Conservation (phyloP, 2,329 filamentous ascomycete species). For the Fusarium sarcochroum region DNA sequence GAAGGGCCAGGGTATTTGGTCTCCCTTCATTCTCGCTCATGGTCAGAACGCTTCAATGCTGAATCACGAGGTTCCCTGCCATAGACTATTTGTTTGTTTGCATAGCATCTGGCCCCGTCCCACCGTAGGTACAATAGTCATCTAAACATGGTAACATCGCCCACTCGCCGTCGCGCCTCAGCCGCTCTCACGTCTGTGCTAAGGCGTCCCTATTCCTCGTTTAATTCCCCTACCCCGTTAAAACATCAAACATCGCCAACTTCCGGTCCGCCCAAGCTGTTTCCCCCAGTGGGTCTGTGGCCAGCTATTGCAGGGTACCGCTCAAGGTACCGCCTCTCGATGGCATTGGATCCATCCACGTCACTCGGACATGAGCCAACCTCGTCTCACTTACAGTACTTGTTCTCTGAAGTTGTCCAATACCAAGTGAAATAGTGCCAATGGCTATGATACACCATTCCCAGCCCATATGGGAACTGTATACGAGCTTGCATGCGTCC, state of each 20-base stretch:
- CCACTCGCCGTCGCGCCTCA: constrained; percentile 38
- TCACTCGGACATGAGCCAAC: constrained; percentile 33
- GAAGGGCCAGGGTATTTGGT: background rate
- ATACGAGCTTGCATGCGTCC: constrained; percentile 10
- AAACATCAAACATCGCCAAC: constrained; percentile 41
- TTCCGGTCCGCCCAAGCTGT: constrained; percentile 33
- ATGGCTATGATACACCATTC: background rate
- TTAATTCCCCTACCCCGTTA: constrained; percentile 35
- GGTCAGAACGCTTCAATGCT: background rate
- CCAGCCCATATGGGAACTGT: background rate
- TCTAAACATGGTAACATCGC: constrained; percentile 16
- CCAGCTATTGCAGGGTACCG: constrained; percentile 29
- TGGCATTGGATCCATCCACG: constrained; percentile 41
- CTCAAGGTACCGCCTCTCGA: constrained; percentile 23
- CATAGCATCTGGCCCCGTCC: background rate
- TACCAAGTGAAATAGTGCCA: background rate
- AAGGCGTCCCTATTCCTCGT: constrained; percentile 25
- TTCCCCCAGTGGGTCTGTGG: constrained; percentile 36
- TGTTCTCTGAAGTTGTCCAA: constrained; percentile 1
- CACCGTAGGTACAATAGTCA: background rate
- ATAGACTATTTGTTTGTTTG: constrained; percentile 2
- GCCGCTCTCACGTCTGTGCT: constrained; percentile 46
- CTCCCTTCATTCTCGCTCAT: constrained; percentile 17
- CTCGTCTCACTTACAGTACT: constrained; percentile 33
- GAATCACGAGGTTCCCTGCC: constrained; percentile 8